Base-by-base conservation (phyloP, 495 filamentous ascomycete genomes). In the Neurospora sp. region DNA sequence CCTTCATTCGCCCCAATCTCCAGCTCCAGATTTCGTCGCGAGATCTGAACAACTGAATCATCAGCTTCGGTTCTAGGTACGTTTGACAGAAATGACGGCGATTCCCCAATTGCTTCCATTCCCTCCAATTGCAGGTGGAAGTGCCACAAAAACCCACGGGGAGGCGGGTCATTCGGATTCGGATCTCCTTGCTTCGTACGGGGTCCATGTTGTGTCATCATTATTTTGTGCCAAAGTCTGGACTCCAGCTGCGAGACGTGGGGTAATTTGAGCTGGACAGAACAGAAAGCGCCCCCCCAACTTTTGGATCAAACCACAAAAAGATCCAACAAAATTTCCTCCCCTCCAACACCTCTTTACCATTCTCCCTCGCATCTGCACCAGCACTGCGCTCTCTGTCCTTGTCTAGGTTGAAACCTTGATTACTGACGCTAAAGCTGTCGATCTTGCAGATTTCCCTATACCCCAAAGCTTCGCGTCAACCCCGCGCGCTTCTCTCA, bases 401-500 rank as follows among this genome's bases (percentile, higher is more conserved):
- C 27, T 61, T 61, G 27, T 6, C 27, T 31, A 17, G 22, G 12
- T 61, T 35, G 53, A 8, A 65, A 16, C 6, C 6, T 31, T 17
- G 8, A 17, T 65, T 17, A 65, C 53, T 65, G 53, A 65, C 27
- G 53, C 53, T 65, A 35, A 65, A 65, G 53, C 27, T 65, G 27
- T 65, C 14, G 14, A 65, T 65, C 53, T 27, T 65, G 53, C 53
- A 65, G 53, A 65, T 65, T 65, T 69, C 35, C 68, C 68, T 9
- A 69, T 45, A 38, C 37, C 68, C 17, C 37, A 41, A 69, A 69
- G 39, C 35, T 42, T 35, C 35, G 39, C 68, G n/a, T 69, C 68
- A 39, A 75, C 76, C 74, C 70, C 74, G 70, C 73, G 70, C 77
- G 40, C 68, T 37, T 74, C 70, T 72, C 59, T 22, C 31, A 61